Percentiles rank a stretch among this genome's conserved stretches.
Evolutionary conservation across 1,284 basidiomycete genomes (phyloP).

Genomic region (Wolfiporia cocos): DNA sequence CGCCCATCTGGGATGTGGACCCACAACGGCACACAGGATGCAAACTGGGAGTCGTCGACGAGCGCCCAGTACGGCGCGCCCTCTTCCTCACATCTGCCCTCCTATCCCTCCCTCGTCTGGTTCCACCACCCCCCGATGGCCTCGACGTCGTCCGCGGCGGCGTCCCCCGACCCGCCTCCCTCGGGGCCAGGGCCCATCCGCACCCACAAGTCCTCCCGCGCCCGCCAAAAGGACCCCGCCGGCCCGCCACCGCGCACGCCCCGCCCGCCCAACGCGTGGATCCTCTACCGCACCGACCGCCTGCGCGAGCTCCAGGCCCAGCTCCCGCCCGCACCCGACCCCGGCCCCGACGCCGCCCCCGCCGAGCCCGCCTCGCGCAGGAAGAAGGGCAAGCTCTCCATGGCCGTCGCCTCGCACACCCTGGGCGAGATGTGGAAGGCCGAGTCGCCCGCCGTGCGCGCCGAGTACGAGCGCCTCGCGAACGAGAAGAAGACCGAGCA

Average conservation of each 20-base stretch:
- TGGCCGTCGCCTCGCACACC: slow-evolving; percentile 67
- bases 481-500: slow-evolving; percentile 68
- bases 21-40: too few relatives aligned
- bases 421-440: slow-evolving; percentile 69
- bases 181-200: background rate
- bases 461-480: slow-evolving; percentile 65
- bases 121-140: background rate
- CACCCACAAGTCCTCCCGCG: background rate
- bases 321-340: slow-evolving; percentile 11
- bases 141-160: background rate
- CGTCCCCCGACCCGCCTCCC: background rate
- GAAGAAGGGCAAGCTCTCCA: slow-evolving; percentile 43
- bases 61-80: too few relatives aligned
- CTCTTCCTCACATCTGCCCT: too few relatives aligned
- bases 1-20: too few relatives aligned
- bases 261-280: slow-evolving; percentile 88
- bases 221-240: slow-evolving; percentile 1
- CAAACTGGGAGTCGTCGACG: too few relatives aligned
- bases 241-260: slow-evolving; percentile 33
- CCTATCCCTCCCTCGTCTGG: background rate
- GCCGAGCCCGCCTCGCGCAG: too few relatives aligned
- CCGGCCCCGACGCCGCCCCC: too few relatives aligned
- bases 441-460: slow-evolving; percentile 46
- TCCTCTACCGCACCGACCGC: slow-evolving; percentile 79
- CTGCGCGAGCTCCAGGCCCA: slow-evolving; percentile 35